Percentiles rank a stretch among this genome's conserved stretches.
These are phyloP conservation scores for Syzygium aqueum DNA, from an alignment of 345 rosid genomes.

Conservation along the genomic window DNA sequence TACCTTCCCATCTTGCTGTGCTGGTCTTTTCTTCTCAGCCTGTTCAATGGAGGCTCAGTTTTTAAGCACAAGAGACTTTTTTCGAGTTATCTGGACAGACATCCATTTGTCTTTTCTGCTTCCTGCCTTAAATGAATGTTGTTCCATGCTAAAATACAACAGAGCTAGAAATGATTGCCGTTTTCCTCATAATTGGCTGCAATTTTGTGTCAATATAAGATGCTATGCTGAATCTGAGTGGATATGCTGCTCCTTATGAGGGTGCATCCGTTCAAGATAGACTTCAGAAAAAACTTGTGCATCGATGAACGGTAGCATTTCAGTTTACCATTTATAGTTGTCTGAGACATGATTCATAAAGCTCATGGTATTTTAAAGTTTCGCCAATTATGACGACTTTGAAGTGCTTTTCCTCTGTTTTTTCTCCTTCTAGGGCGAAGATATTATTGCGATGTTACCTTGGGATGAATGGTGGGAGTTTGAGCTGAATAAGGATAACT, in stretches of 20 bases:
- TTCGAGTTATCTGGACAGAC: neutral
- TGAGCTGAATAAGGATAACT: conserved; percentile 79
- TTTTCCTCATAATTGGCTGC: neutral
- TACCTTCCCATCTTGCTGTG: neutral
- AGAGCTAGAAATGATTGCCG: neutral
- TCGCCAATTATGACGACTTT: neutral
- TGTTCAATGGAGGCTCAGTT: neutral
- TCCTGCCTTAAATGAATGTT: neutral
- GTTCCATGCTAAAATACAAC: neutral
- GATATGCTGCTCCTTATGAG: neutral
- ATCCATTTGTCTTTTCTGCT: neutral
- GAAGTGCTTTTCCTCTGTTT: neutral
- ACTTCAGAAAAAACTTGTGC: neutral
- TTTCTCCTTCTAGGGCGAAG: conserved; percentile 62
- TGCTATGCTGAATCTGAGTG: neutral
- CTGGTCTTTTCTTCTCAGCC: neutral
- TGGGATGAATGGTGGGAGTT: conserved; percentile 99
- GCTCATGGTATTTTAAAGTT: neutral
- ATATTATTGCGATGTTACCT: conserved; percentile 64
- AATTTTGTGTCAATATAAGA: neutral
- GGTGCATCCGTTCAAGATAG: neutral
- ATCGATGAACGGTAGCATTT: neutral
- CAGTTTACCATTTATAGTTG: neutral
- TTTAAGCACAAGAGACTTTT: neutral
- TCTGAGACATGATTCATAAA: neutral